A percentile compares a stretch with the other conserved stretches of the same genome.
Conservation (phyloP, 140 eudicot species). For the Senecio squalidus region DNA sequence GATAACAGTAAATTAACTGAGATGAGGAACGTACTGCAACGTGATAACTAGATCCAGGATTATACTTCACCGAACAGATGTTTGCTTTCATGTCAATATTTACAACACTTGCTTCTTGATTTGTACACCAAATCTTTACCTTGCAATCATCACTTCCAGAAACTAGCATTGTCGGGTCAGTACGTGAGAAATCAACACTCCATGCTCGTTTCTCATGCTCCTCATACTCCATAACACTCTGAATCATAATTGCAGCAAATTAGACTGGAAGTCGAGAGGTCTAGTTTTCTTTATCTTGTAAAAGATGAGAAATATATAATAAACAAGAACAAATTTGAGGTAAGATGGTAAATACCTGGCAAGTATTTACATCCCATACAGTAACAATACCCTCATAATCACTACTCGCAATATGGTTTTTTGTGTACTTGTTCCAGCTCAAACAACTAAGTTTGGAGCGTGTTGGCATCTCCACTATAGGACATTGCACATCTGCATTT, state of each 20-base stretch:
- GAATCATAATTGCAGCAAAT: background rate
- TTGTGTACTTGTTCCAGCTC: constrained; percentile 94
- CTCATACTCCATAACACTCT: constrained; percentile 97
- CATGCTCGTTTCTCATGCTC: constrained; percentile 99
- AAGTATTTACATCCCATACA: constrained; percentile 94
- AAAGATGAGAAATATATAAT: background rate
- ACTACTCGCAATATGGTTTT: constrained; percentile 81
- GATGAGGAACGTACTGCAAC: constrained; percentile 70
- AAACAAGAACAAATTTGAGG: constrained; percentile 3
- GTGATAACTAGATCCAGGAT: constrained; percentile 86
- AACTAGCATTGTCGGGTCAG: constrained; percentile 93
- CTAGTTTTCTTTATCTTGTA: background rate
- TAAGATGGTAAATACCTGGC: constrained; percentile 66
- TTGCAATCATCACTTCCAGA: constrained; percentile 98
- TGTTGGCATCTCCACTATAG: constrained; percentile 87
- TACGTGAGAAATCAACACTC: constrained; percentile 93
- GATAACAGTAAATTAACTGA: background rate
- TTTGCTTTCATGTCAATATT: constrained; percentile 97
- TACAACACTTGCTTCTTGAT: constrained; percentile 89
- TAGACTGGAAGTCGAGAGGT: background rate
- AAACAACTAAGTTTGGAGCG: constrained; percentile 92
- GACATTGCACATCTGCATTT: constrained; percentile 78
- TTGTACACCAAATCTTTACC: constrained; percentile 96
- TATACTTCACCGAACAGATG: constrained; percentile 93
- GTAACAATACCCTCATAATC: constrained; percentile 97